Percentiles rank a stretch among this genome's conserved stretches.
Evolutionary conservation across 1,139 yeast genomes (phyloP).

Genomic region (Blastobotrys malaysiensis): DNA sequence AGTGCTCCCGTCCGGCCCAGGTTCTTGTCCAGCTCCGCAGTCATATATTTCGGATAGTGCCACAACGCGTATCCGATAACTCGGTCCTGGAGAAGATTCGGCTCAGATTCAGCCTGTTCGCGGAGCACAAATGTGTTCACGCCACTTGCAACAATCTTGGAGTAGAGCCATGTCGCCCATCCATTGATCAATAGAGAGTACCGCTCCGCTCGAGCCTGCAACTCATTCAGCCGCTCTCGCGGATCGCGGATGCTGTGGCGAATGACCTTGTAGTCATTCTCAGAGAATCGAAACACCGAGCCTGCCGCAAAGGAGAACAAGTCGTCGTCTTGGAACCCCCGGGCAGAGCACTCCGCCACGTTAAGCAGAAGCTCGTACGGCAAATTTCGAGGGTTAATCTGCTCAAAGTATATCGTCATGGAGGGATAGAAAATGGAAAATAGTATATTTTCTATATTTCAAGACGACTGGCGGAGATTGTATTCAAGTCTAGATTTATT

Average conservation of each 20-base stretch:
- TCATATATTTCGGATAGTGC: slow-evolving; percentile 13
- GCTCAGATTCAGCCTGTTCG: not conserved
- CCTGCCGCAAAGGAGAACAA: slow-evolving; percentile 3
- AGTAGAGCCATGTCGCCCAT: slow-evolving; percentile 1
- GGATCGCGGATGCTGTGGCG: not conserved
- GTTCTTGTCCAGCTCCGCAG: slow-evolving; percentile 5
- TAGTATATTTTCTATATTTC: too few relatives aligned
- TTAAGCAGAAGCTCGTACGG: slow-evolving; percentile 1
- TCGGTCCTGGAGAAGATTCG: not conserved
- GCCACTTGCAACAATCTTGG: not conserved
- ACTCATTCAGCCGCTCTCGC: slow-evolving; percentile 3
- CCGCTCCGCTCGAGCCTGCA: slow-evolving; percentile 4
- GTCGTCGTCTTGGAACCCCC: slow-evolving; percentile 7
- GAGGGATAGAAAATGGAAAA: too few relatives aligned
- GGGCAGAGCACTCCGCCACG: slow-evolving; percentile 3
- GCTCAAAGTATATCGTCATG: not conserved
- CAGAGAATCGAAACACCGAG: slow-evolving; percentile 2
- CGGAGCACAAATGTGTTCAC: slow-evolving; percentile 1
- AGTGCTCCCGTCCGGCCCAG: slow-evolving; percentile 7
- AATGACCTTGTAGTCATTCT: not conserved
- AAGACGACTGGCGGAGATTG: too few relatives aligned
- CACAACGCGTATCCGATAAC: slow-evolving; percentile 10
- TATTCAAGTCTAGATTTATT: not conserved
- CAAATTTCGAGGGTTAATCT: not conserved
- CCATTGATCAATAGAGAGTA: slow-evolving; percentile 4